Conservation (phyloP, 23 red algal genomes). For the Porphyridium purpureum region DNA sequence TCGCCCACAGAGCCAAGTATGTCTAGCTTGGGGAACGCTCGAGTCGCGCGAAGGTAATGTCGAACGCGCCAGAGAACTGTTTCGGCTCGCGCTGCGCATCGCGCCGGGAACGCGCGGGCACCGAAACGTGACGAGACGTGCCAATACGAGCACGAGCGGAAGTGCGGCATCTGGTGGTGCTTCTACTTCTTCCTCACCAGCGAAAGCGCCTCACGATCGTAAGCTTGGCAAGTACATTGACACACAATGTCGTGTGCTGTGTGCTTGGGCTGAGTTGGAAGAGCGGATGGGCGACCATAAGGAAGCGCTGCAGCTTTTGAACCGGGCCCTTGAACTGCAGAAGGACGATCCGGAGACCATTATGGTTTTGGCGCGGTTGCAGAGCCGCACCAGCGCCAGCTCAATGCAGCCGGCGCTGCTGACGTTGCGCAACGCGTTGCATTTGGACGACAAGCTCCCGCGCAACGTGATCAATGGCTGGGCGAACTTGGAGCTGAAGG, state of each 20-base stretch:
- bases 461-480: slow-evolving; percentile 49
- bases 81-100: slow-evolving; percentile 29
- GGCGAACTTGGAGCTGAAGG: slow-evolving; percentile 65
- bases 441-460: slow-evolving; percentile 13
- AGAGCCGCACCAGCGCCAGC: slow-evolving; percentile 31
- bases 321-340: slow-evolving; percentile 36
- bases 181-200: no score
- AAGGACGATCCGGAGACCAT: slow-evolving; percentile 21
- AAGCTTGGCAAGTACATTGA: no score
- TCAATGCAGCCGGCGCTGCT: slow-evolving; percentile 20
- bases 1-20: slow-evolving; percentile 41
- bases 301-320: slow-evolving; percentile 41
- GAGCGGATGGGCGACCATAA: slow-evolving; percentile 46
- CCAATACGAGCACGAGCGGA: not conserved
- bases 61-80: slow-evolving; percentile 36
- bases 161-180: not conserved
- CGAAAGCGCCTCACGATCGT: no score
- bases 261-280: slow-evolving; percentile 77
- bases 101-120: not conserved
- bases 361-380: slow-evolving; percentile 48
- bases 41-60: slow-evolving; percentile 66
- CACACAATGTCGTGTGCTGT: no score
- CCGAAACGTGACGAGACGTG: not conserved
- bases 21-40: slow-evolving; percentile 60
- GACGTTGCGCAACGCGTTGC: slow-evolving; percentile 34